Conservation (phyloP, 2,329 filamentous ascomycete genomes). For the Scorias spongiosa region DNA sequence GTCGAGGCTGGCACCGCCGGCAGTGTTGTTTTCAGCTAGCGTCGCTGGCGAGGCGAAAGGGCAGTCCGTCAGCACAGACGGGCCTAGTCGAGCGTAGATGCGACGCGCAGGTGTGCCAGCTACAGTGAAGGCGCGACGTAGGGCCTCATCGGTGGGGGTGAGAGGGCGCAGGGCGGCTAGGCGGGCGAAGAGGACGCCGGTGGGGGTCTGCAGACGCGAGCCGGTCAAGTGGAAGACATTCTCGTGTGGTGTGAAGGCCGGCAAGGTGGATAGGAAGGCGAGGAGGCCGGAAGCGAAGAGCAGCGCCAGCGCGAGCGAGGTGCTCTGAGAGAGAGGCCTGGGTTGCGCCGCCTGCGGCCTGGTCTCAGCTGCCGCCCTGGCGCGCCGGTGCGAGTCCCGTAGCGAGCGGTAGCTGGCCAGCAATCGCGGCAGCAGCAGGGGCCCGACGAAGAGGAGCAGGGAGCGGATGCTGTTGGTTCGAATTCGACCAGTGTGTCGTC, state of each 20-base stretch:
- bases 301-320: constrained; percentile 43
- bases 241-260: constrained; percentile 48
- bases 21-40: constrained; percentile 23
- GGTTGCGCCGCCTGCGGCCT: constrained; percentile 28
- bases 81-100: constrained; percentile 73
- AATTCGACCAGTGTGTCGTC: too few species aligned
- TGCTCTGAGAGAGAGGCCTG: constrained; percentile 35
- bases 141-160: constrained; percentile 44
- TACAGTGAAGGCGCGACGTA: constrained; percentile 54
- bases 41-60: constrained; percentile 43
- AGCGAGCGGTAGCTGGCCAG: constrained; percentile 49
- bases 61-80: constrained; percentile 56
- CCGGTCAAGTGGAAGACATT: constrained; percentile 69
- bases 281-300: constrained; percentile 40
- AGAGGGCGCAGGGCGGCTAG: constrained; percentile 46
- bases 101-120: constrained; percentile 49
- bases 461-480: constrained; percentile 25
- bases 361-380: constrained; percentile 20
- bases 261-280: constrained; percentile 48
- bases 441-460: constrained; percentile 44
- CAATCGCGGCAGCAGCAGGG: constrained; percentile 52
- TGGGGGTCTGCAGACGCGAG: constrained; percentile 73
- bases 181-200: constrained; percentile 68
- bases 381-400: constrained; percentile 12
- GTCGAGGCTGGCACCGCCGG: constrained; percentile 31